Percentiles rank a stretch among this genome's conserved stretches.
Conservation (phyloP, 164 flowering plant genomes). For the Berberis thunbergii region DNA sequence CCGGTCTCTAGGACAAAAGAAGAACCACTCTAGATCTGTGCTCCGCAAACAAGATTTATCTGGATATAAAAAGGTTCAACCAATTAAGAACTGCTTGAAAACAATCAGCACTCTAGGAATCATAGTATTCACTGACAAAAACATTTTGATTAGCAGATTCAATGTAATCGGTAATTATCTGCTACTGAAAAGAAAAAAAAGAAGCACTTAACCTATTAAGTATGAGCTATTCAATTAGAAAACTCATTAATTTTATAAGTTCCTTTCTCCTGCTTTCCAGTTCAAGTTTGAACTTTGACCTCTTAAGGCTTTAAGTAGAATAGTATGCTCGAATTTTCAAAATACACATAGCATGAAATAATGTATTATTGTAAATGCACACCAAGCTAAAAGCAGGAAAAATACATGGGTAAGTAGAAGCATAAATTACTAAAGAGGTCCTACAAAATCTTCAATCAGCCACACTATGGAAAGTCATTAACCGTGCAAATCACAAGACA, state of each 20-base stretch:
- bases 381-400: too few species aligned
- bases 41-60: conserved; percentile 42
- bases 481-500: too few species aligned
- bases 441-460: too few species aligned
- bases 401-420: too few species aligned
- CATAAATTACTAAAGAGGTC: too few species aligned
- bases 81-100: background rate
- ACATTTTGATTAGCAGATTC: too few species aligned
- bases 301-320: background rate
- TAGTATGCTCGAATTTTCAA: background rate
- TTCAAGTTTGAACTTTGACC: too few species aligned
- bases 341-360: background rate
- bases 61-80: conserved; percentile 11
- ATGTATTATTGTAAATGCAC: too few species aligned
- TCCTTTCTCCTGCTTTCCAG: too few species aligned
- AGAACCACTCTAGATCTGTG: conserved; percentile 74
- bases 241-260: background rate
- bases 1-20: conserved; percentile 66
- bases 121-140: background rate
- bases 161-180: too few species aligned
- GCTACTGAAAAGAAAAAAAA: background rate
- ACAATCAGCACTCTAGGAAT: background rate
- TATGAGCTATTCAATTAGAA: background rate
- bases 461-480: too few species aligned
- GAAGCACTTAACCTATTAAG: background rate